Percentiles rank a stretch among this genome's conserved stretches.
These are phyloP conservation scores for Tolypocladium endophyticum DNA, from an alignment of 2,329 filamentous ascomycete species.

Conservation along the genomic window DNA sequence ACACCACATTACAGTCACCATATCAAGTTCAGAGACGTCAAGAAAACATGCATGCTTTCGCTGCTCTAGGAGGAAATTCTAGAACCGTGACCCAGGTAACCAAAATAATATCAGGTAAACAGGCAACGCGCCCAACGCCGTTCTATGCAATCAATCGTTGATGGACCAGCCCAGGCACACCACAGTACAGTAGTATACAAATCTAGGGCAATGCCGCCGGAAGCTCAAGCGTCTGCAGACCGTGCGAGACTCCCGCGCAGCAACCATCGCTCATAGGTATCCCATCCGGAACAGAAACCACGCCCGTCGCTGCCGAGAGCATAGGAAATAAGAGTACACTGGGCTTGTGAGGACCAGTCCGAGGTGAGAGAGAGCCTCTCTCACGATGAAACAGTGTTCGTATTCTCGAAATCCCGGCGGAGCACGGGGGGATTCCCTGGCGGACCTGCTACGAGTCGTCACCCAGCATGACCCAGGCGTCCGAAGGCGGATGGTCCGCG, in stretches of 20 bases:
- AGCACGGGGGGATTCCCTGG: conserved; percentile 16
- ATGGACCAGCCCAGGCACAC: background rate
- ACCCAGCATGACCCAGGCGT: conserved; percentile 32
- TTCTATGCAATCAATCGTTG: background rate
- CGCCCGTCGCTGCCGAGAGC: background rate
- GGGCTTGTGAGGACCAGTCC: conserved; percentile 27
- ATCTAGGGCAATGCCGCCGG: background rate
- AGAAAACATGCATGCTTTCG: background rate
- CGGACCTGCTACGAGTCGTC: conserved; percentile 37
- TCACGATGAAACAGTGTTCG: background rate
- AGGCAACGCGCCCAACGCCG: background rate
- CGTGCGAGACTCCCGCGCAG: background rate
- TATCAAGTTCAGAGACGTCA: background rate
- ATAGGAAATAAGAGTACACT: conserved; percentile 1
- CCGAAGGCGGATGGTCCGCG: conserved; percentile 16
- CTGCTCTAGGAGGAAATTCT: background rate
- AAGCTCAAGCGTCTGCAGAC: background rate
- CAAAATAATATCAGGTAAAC: background rate
- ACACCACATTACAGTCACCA: background rate
- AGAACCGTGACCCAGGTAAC: background rate
- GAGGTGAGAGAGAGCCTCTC: conserved; percentile 7
- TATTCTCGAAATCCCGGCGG: conserved; percentile 15
- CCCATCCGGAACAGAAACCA: background rate
- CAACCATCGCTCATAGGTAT: background rate
- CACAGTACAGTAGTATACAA: background rate